Percentiles rank a stretch among this genome's conserved stretches.
phyloP scores from a whole-genome alignment of 495 filamentous ascomycete genomes.

The Podospora pseudoanserina region DNA sequence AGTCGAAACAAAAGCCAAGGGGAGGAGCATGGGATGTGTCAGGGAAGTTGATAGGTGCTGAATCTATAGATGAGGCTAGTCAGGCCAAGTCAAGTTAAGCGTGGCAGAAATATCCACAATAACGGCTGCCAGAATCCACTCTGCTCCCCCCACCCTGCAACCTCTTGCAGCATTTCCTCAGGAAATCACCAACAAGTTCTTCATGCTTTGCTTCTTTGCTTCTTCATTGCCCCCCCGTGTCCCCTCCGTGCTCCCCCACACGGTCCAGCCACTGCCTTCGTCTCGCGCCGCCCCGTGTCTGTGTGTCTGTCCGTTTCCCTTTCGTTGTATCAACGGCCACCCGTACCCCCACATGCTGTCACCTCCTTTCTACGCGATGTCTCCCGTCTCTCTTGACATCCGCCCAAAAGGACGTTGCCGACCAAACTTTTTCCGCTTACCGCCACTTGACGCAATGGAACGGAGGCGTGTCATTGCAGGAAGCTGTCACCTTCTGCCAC shows the following conservation, averaged over 20 bases:
- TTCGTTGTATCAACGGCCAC: background rate
- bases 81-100: background rate
- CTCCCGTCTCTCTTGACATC: background rate
- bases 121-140: background rate
- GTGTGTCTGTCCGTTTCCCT: background rate
- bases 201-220: too few relatives aligned
- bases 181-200: too few relatives aligned
- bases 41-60: background rate
- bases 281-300: background rate
- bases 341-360: background rate
- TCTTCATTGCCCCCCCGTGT: background rate
- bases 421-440: background rate
- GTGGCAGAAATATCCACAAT: background rate
- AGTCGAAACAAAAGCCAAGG: background rate
- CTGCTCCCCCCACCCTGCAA: background rate
- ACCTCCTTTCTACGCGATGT: background rate
- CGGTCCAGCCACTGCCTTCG: background rate
- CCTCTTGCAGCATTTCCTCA: background rate
- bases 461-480: background rate
- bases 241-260: background rate
- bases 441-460: background rate
- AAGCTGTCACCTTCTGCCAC: background rate
- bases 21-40: background rate
- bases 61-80: background rate
- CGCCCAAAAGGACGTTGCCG: background rate